Base-by-base conservation (phyloP, 441 rosid species). In the Manihot esculenta region DNA sequence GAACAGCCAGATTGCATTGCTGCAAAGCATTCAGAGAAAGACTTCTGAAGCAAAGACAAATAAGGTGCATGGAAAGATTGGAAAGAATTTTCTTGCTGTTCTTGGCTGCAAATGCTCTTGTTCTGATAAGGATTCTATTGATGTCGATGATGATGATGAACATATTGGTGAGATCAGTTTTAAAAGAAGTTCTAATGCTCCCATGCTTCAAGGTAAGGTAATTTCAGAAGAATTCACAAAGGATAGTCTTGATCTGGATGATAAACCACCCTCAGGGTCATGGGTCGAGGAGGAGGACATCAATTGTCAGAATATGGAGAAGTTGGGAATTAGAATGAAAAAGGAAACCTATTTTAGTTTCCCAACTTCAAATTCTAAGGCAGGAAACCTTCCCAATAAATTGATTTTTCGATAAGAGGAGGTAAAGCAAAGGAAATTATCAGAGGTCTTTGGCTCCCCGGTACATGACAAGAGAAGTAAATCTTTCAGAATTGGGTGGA, bases 41-140 rank as follows among this genome's bases (percentile, higher is more conserved):
- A 74, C 65, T 23, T 73, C 41, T 0, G 77, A 38, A 58, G 71
- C 73, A 20, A 79, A 78, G 72, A 72, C 77, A 54, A 68, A 56
- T 17, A 84, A 74, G 80, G 74, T 27, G 8, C 55, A 72, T 0
- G 64, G 75, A 21, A 87, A 80, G 82, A 82, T 81, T 4, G 44
- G 51, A 24, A 55, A 20, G 63, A 57, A 57, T 13, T 85, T 94
- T 50, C 81, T 94, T 30, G 71, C 88, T 6, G 78, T 75, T 13
- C 72, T 94, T n/a, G 79, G 83, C 68, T 90, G 97, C 81, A 87
- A 69, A 66, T 89, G 97, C 51, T n/a, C n/a, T n/a, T n/a, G n/a
- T n/a, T n/a, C n/a, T n/a, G n/a, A n/a, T n/a, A n/a, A n/a, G n/a
- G n/a, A n/a, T n/a, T n/a, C n/a, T n/a, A n/a, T n/a, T n/a, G n/a